A percentile compares a stretch with the other conserved stretches of the same genome.
Conservation (phyloP, 768 basidiomycete genomes). For the Lactarius sanguifluus region DNA sequence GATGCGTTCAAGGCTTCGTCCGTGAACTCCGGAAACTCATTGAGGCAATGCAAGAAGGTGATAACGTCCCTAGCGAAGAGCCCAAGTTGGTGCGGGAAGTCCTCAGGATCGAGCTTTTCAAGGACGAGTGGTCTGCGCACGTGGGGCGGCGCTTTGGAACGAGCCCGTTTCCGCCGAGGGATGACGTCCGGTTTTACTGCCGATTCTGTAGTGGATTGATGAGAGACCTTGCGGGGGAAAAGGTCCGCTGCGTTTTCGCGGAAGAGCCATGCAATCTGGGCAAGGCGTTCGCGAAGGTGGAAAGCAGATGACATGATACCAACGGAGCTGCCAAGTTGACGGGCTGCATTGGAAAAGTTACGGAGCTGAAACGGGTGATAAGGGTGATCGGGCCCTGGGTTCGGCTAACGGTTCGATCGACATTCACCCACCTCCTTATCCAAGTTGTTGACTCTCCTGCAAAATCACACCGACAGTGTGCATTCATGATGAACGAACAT, state of each 20-base stretch:
- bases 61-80: conserved; percentile 62
- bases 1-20: conserved; percentile 71
- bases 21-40: conserved; percentile 77
- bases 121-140: conserved; percentile 52
- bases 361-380: conserved; percentile 52
- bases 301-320: conserved; percentile 74
- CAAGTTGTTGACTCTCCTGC: conserved; percentile 57
- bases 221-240: conserved; percentile 65
- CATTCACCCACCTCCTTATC: conserved; percentile 56
- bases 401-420: background rate
- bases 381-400: background rate
- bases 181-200: conserved; percentile 40
- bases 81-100: conserved; percentile 65
- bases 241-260: conserved; percentile 73
- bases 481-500: conserved; percentile 3
- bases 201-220: conserved; percentile 42
- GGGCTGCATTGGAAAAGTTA: conserved; percentile 73
- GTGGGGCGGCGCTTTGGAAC: conserved; percentile 42
- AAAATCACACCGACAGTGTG: conserved; percentile 8
- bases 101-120: conserved; percentile 60
- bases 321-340: conserved; percentile 74
- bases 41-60: conserved; percentile 66
- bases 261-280: conserved; percentile 68
- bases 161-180: conserved; percentile 39
- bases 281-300: conserved; percentile 66